Conservation (phyloP, 495 filamentous ascomycete genomes). For the Emericellopsis terricola region DNA sequence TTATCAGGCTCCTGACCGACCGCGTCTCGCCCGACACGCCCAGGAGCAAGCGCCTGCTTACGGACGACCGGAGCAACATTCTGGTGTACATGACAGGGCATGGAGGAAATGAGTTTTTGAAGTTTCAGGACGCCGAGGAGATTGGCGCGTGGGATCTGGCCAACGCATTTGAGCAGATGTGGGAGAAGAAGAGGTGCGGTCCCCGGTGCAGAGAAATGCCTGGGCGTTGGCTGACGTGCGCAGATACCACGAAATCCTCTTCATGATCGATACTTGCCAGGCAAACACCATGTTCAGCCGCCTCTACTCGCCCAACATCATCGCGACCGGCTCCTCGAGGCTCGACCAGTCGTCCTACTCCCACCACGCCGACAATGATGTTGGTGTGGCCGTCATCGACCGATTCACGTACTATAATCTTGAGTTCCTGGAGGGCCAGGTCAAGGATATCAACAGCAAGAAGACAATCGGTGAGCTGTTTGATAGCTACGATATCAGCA, state of each 20-base stretch:
- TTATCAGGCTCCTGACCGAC: slow-evolving; percentile 88
- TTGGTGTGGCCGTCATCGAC: slow-evolving; percentile 95
- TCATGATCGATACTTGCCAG: slow-evolving; percentile 99
- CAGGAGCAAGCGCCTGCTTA: slow-evolving; percentile 76
- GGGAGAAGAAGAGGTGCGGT: slow-evolving; percentile 84
- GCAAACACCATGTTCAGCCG: slow-evolving; percentile 98
- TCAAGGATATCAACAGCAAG: slow-evolving; percentile 64
- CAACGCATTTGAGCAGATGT: slow-evolving; percentile 98
- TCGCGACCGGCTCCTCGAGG: slow-evolving; percentile 85
- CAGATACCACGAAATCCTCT: slow-evolving; percentile 82
- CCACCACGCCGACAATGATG: slow-evolving; percentile 91
- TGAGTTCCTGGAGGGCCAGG: slow-evolving; percentile 85
- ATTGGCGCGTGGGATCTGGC: slow-evolving; percentile 92
- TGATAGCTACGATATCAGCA: slow-evolving; percentile 82
- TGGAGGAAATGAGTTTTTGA: slow-evolving; percentile 95
- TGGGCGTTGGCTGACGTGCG: neutral
- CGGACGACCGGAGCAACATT: slow-evolving; percentile 88
- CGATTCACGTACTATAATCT: slow-evolving; percentile 98
- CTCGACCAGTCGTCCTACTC: slow-evolving; percentile 90
- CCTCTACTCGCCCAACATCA: slow-evolving; percentile 92
- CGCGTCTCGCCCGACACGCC: slow-evolving; percentile 86
- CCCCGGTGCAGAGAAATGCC: neutral
- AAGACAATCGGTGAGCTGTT: slow-evolving; percentile 84
- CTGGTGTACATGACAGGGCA: slow-evolving; percentile 98
- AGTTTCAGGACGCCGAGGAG: slow-evolving; percentile 96